Evolutionary conservation across 2,329 filamentous ascomycete species (phyloP).

Genomic region (Neopestalotiopsis sp.): DNA sequence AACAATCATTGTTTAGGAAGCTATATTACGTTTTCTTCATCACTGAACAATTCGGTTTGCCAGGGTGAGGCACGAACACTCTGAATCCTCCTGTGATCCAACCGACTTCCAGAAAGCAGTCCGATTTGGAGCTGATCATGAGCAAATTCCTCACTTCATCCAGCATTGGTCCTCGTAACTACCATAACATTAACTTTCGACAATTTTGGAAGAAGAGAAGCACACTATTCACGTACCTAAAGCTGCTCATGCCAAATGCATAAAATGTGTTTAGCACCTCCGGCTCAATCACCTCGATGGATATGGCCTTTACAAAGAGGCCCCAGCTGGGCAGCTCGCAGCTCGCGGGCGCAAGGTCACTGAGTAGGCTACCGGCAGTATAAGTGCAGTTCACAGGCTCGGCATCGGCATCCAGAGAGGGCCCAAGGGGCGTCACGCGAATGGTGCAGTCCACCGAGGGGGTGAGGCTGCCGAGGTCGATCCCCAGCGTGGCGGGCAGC

Average conservation of each 20-base stretch:
- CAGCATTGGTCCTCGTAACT: not conserved
- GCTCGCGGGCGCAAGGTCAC: not conserved
- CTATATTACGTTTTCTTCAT: too few species aligned
- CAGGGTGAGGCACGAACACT: too few species aligned
- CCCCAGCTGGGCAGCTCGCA: not conserved
- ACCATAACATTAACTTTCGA: too few species aligned
- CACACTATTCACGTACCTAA: not conserved
- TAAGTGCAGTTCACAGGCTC: not conserved
- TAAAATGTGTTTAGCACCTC: not conserved
- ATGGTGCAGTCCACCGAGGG: not conserved
- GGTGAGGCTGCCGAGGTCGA: not conserved
- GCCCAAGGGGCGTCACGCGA: not conserved
- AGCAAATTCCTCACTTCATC: too few species aligned
- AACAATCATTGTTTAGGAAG: too few species aligned
- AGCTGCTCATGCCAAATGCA: not conserved
- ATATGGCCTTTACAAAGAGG: too few species aligned
- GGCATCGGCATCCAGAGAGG: not conserved
- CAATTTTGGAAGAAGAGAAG: too few species aligned
- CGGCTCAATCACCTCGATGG: not conserved
- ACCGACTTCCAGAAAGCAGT: too few species aligned
- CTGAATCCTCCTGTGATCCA: too few species aligned
- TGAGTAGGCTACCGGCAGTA: not conserved
- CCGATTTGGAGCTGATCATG: too few species aligned
- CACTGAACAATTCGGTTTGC: too few species aligned
- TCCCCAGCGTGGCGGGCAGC: not conserved